These are phyloP conservation scores for Athelia sp. DNA, from an alignment of 1,284 basidiomycete species.

Conservation along the genomic window DNA sequence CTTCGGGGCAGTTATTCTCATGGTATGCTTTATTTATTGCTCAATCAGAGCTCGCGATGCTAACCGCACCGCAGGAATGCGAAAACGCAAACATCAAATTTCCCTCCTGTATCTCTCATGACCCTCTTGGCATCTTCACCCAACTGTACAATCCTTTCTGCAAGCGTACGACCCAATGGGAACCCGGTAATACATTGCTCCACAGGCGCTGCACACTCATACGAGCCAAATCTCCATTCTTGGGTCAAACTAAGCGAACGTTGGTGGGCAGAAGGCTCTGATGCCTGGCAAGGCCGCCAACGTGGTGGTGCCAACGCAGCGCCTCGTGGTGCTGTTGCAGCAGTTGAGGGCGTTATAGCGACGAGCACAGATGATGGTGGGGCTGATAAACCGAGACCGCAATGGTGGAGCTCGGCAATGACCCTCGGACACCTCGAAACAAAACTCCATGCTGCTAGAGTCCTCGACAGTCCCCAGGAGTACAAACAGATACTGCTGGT, in stretches of 20 bases:
- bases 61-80: conserved; percentile 53
- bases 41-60: conserved; percentile 2
- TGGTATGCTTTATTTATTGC: conserved; percentile 44
- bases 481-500: conserved; percentile 70
- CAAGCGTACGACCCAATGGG: conserved; percentile 72
- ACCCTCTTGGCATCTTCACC: conserved; percentile 53
- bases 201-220: conserved; percentile 71
- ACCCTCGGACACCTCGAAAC: conserved; percentile 84
- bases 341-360: conserved; percentile 52
- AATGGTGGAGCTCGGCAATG: conserved; percentile 77
- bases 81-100: conserved; percentile 55
- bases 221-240: conserved; percentile 57
- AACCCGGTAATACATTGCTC: conserved; percentile 72
- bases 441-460: conserved; percentile 63
- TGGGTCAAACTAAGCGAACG: conserved; percentile 75
- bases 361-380: conserved; percentile 32
- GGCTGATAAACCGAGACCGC: conserved; percentile 43
- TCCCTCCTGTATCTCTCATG: conserved; percentile 59
- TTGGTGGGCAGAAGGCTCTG: conserved; percentile 79
- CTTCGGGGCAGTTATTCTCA: conserved; percentile 63
- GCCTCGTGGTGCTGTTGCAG: conserved; percentile 45
- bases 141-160: conserved; percentile 52
- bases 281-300: conserved; percentile 73
- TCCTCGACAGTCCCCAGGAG: conserved; percentile 77
- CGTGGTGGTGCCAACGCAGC: conserved; percentile 35